A percentile compares a stretch with the other conserved stretches of the same genome.
phyloP scores from a whole-genome alignment of 2,329 filamentous ascomycete species.

The Trichoderma sp. region DNA sequence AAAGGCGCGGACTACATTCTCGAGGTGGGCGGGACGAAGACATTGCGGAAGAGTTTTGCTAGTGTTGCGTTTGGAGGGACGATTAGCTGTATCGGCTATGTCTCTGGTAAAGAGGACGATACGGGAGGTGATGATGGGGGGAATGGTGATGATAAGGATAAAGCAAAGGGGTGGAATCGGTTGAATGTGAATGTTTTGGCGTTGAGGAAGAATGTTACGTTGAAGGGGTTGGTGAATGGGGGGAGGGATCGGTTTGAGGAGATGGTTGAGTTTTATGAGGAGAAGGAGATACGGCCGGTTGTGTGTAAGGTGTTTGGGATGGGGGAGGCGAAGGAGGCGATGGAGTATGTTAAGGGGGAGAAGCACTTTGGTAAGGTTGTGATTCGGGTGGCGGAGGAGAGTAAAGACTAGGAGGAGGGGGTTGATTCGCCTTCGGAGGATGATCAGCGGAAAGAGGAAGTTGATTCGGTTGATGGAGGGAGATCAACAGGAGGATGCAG shows the following conservation, averaged over 20 bases:
- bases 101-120: conserved; percentile 53
- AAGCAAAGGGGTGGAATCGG: conserved; percentile 38
- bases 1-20: conserved; percentile 54
- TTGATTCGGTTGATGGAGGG: too few species aligned
- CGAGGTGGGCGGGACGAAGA: conserved; percentile 52
- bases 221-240: conserved; percentile 60
- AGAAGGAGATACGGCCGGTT: conserved; percentile 46
- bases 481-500: too few species aligned
- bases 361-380: conserved; percentile 59
- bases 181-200: conserved; percentile 60
- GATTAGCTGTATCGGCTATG: conserved; percentile 52
- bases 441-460: too few species aligned
- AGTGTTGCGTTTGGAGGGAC: conserved; percentile 54
- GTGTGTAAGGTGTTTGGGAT: conserved; percentile 49
- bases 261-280: conserved; percentile 49
- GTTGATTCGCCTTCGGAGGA: too few species aligned
- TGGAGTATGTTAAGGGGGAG: conserved; percentile 51
- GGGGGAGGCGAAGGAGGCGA: conserved; percentile 47
- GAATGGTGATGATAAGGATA: background rate
- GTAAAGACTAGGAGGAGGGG: conserved; percentile 20
- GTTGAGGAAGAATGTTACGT: conserved; percentile 45
- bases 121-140: conserved; percentile 29
- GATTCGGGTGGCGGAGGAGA: conserved; percentile 39
- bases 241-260: conserved; percentile 54
- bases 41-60: conserved; percentile 51